Evolutionary conservation across 805 yeast species (phyloP).

Genomic region (Maudiozyma serrabonitensis): DNA sequence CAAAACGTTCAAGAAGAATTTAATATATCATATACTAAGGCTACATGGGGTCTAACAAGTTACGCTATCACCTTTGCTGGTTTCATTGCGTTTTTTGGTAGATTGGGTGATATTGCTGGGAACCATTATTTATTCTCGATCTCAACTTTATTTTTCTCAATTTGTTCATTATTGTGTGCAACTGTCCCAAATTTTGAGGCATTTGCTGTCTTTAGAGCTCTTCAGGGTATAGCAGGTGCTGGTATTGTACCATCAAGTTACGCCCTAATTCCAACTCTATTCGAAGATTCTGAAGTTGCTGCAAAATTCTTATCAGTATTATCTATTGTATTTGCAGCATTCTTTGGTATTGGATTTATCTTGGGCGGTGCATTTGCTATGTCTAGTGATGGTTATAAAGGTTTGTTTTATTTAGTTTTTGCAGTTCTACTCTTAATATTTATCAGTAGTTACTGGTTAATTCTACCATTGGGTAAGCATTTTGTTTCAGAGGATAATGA

Average conservation of each 20-base stretch:
- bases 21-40: background rate
- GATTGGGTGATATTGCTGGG: slow-evolving; percentile 1
- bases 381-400: slow-evolving; percentile 1
- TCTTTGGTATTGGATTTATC: slow-evolving; percentile 1
- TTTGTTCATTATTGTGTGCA: background rate
- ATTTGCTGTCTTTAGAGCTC: background rate
- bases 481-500: background rate
- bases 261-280: background rate
- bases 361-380: slow-evolving; percentile 1
- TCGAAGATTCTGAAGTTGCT: background rate
- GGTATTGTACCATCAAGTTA: slow-evolving; percentile 1
- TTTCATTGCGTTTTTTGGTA: background rate
- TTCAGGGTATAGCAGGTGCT: slow-evolving; percentile 1
- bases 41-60: slow-evolving; percentile 1
- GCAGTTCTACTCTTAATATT: background rate
- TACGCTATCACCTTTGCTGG: slow-evolving; percentile 1
- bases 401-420: background rate
- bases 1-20: background rate
- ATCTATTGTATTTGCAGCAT: background rate
- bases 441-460: background rate
- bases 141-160: background rate
- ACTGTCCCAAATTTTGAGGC: slow-evolving; percentile 1
- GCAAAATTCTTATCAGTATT: background rate
- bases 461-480: background rate
- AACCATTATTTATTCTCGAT: background rate